Percentiles rank a stretch among this genome's conserved stretches.
Evolutionary conservation across 1,284 basidiomycete species (phyloP).

Genomic region (Cutaneotrichosporon cyanovorans): DNA sequence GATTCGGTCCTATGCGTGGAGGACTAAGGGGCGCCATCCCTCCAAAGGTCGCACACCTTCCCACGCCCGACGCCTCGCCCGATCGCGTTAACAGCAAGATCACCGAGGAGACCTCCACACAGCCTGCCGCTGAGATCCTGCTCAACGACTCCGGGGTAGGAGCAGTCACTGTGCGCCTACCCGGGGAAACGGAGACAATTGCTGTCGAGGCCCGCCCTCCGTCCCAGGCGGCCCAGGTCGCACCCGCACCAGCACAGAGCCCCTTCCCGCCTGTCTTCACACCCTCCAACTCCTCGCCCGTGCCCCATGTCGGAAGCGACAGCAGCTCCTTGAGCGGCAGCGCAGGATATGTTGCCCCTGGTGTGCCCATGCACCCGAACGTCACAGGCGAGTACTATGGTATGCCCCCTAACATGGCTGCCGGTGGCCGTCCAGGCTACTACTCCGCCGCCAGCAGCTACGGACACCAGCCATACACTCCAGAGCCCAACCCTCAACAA

Average conservation of each 20-base stretch:
- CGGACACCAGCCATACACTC: constrained; percentile 15
- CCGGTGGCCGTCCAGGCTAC: background rate
- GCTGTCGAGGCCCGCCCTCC: constrained; percentile 9
- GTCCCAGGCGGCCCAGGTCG: constrained; percentile 2
- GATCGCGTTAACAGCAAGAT: constrained; percentile 10
- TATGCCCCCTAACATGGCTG: constrained; percentile 54
- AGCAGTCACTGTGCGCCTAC: constrained; percentile 29
- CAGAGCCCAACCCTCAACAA: constrained; percentile 10
- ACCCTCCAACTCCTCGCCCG: constrained; percentile 13
- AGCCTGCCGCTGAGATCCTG: constrained; percentile 21
- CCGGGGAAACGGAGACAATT: constrained; percentile 14
- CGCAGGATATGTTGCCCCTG: constrained; percentile 7
- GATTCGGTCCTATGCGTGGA: constrained; percentile 7
- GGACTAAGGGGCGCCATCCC: background rate
- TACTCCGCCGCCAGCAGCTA: constrained; percentile 8
- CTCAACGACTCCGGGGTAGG: constrained; percentile 17
- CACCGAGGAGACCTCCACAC: constrained; percentile 13
- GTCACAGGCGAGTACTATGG: constrained; percentile 65
- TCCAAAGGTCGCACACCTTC: constrained; percentile 5
- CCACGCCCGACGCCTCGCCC: constrained; percentile 16
- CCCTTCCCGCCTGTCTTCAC: constrained; percentile 15
- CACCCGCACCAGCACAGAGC: constrained; percentile 3
- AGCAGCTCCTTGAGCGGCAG: constrained; percentile 29
- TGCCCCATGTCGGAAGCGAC: constrained; percentile 20
- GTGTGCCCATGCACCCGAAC: constrained; percentile 20